These are phyloP conservation scores for Saccharomycopsis crataegensis DNA, from an alignment of 1,139 yeast species.

Conservation along the genomic window DNA sequence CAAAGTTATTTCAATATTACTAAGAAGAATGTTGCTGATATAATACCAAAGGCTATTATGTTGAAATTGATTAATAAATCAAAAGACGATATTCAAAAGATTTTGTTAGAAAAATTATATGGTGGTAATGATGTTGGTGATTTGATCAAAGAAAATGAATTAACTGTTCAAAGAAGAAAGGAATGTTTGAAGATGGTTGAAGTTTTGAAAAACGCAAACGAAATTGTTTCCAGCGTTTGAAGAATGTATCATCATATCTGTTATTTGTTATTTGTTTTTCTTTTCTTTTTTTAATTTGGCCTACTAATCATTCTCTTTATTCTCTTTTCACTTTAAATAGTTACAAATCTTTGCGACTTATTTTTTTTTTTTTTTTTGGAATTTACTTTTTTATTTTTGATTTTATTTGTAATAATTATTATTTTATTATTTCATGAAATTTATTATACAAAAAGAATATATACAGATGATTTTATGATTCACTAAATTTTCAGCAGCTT, in stretches of 20 bases:
- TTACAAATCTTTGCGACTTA: neutral
- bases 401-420: neutral
- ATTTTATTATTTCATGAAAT: no score
- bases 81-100: conserved; percentile 84
- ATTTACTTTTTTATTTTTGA: neutral
- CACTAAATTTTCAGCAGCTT: no score
- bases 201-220: conserved; percentile 80
- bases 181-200: conserved; percentile 95
- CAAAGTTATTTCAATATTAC: conserved; percentile 88
- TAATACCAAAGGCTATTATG: conserved; percentile 94
- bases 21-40: conserved; percentile 86
- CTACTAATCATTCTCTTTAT: neutral
- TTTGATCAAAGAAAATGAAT: conserved; percentile 84
- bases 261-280: neutral
- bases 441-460: no score
- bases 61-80: conserved; percentile 79
- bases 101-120: conserved; percentile 79
- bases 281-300: neutral
- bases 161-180: conserved; percentile 88
- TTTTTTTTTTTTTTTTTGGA: neutral
- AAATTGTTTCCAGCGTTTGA: conserved; percentile 81
- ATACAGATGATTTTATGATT: no score
- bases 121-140: conserved; percentile 67
- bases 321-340: neutral
- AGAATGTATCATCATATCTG: neutral